Evolutionary conservation across 306 rosid species (phyloP).

Genomic region (Arachis stenosperma): DNA sequence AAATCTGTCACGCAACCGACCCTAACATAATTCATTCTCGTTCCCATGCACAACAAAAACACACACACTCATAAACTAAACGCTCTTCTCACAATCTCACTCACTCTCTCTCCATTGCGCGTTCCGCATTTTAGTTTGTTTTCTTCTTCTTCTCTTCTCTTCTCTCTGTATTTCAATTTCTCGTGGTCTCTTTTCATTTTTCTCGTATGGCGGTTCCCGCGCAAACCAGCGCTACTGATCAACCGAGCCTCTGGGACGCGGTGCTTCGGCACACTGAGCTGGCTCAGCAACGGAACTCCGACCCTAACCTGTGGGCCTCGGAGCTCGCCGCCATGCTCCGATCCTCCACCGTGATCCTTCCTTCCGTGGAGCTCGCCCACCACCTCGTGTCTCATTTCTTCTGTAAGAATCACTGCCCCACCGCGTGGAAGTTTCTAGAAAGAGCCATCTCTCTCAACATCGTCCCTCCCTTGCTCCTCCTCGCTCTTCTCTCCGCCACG

Average conservation of each 20-base stretch:
- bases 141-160: not conserved
- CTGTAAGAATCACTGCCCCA: constrained; percentile 69
- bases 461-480: constrained; percentile 72
- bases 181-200: not conserved
- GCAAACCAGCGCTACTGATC: constrained; percentile 26
- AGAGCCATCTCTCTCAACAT: constrained; percentile 58
- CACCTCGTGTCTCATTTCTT: constrained; percentile 77
- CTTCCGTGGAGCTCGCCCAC: constrained; percentile 80
- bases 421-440: constrained; percentile 85
- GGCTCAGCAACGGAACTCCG: constrained; percentile 61
- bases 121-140: too few species aligned
- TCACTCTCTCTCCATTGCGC: not conserved
- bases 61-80: not conserved
- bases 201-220: constrained; percentile 32
- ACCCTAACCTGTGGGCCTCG: constrained; percentile 69
- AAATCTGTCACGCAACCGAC: too few species aligned
- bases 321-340: constrained; percentile 52
- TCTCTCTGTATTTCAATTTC: not conserved
- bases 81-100: not conserved
- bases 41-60: not conserved
- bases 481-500: constrained; percentile 83
- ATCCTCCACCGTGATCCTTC: constrained; percentile 56
- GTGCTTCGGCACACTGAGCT: constrained; percentile 64
- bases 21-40: not conserved
- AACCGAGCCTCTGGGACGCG: constrained; percentile 50